Evolutionary conservation across 495 filamentous ascomycete species (phyloP).

Genomic region (Aspergillus saccharolyticus): DNA sequence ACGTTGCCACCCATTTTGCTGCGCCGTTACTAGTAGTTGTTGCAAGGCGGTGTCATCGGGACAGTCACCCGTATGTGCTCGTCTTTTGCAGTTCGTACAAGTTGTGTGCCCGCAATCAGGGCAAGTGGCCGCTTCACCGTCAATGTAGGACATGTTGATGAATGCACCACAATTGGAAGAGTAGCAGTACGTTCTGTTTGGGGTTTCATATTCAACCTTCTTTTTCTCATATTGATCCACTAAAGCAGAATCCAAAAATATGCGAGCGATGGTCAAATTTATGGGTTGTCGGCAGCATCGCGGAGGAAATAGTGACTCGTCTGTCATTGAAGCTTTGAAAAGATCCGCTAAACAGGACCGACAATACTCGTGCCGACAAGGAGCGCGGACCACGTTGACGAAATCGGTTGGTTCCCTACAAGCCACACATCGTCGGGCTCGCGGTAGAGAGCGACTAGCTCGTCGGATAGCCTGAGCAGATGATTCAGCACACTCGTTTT

Average conservation of each 20-base stretch:
- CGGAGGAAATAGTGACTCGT: conserved; percentile 50
- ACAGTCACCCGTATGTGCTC: conserved; percentile 38
- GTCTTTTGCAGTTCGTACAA: conserved; percentile 44
- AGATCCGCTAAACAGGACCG: conserved; percentile 35
- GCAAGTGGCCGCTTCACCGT: conserved; percentile 36
- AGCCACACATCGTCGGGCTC: conserved; percentile 9
- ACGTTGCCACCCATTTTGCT: conserved; percentile 36
- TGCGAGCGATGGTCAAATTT: conserved; percentile 23
- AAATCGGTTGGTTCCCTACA: conserved; percentile 13
- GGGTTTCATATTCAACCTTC: conserved; percentile 39
- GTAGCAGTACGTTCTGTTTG: conserved; percentile 47
- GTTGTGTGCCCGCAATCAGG: conserved; percentile 32
- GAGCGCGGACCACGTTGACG: conserved; percentile 6
- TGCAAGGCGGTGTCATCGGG: conserved; percentile 31
- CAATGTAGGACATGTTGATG: conserved; percentile 30
- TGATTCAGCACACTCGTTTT: conserved; percentile 1
- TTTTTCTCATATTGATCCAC: conserved; percentile 32
- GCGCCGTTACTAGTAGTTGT: conserved; percentile 30
- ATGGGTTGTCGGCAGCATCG: conserved; percentile 45
- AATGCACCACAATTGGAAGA: conserved; percentile 38
- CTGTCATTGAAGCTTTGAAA: conserved; percentile 35
- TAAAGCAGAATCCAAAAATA: conserved; percentile 27
- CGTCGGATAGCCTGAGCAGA: background rate
- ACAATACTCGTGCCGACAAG: conserved; percentile 45
- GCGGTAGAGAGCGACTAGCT: background rate